These are phyloP conservation scores for Solanum peruvianum DNA, from an alignment of 257 asterid genomes.

Conservation along the genomic window DNA sequence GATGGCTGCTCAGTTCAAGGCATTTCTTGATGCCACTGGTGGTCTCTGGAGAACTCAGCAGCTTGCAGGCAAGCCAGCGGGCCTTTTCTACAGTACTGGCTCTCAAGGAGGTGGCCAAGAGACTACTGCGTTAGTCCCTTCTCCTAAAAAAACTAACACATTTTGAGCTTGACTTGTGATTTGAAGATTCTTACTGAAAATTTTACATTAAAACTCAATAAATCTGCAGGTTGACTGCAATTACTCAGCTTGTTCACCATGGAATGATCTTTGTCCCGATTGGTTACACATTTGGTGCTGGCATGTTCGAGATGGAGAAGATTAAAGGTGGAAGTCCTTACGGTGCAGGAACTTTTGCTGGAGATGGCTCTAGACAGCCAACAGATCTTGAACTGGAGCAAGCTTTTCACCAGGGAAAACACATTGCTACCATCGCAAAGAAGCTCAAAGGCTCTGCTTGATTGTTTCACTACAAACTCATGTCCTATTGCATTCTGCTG, in stretches of 20 bases:
- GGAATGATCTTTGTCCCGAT: slow-evolving; percentile 60
- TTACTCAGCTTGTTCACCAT: slow-evolving; percentile 56
- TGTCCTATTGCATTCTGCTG: background rate
- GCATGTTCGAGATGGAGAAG: slow-evolving; percentile 56
- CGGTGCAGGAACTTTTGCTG: slow-evolving; percentile 54
- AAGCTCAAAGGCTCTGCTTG: slow-evolving; percentile 25
- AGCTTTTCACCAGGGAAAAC: slow-evolving; percentile 57
- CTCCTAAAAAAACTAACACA: background rate
- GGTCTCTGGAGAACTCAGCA: slow-evolving; percentile 42
- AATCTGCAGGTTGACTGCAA: slow-evolving; percentile 47
- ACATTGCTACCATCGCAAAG: slow-evolving; percentile 40
- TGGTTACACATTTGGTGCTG: slow-evolving; percentile 55
- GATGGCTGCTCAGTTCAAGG: slow-evolving; percentile 62
- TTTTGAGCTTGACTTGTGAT: background rate
- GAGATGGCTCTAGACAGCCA: slow-evolving; percentile 59
- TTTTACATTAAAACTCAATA: background rate
- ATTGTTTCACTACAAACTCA: background rate
- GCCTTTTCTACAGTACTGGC: slow-evolving; percentile 51
- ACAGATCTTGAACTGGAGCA: slow-evolving; percentile 38
- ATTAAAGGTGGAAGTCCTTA: slow-evolving; percentile 64
- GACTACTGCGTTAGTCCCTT: slow-evolving; percentile 42
- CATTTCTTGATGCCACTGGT: slow-evolving; percentile 51
- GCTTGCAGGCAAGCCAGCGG: slow-evolving; percentile 55
- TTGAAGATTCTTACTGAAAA: background rate
- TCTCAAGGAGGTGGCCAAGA: slow-evolving; percentile 69